Conservation (phyloP, 768 basidiomycete species). For the Tephrocybe sp. region DNA sequence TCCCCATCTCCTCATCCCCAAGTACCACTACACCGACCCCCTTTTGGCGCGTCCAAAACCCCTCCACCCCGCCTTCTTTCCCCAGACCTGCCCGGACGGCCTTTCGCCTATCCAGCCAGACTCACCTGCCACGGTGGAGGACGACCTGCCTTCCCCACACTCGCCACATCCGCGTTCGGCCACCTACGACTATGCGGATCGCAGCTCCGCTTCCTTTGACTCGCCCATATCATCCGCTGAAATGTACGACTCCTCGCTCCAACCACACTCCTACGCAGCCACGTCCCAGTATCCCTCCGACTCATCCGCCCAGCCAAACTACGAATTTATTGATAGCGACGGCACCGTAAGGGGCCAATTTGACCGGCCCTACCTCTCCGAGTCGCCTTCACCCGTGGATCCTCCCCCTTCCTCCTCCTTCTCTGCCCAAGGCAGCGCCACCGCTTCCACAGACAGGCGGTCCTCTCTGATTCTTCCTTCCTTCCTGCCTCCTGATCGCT, state of each 20-base stretch:
- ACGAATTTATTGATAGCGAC: constrained; percentile 27
- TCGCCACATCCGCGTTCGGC: constrained; percentile 29
- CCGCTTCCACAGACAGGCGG: constrained; percentile 42
- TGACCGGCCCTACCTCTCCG: constrained; percentile 29
- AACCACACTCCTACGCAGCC: constrained; percentile 19
- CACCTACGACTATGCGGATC: constrained; percentile 31
- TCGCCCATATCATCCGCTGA: constrained; percentile 30
- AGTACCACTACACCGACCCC: constrained; percentile 20
- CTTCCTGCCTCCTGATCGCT: constrained; percentile 40
- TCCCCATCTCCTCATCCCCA: constrained; percentile 23
- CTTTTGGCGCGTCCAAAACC: constrained; percentile 22
- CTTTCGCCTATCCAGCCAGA: constrained; percentile 25
- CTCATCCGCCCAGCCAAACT: constrained; percentile 15
- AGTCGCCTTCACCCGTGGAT: constrained; percentile 47
- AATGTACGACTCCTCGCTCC: constrained; percentile 28
- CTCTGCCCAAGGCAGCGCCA: constrained; percentile 40
- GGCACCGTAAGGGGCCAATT: constrained; percentile 25
- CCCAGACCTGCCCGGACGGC: constrained; percentile 21
- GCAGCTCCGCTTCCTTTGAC: constrained; percentile 28
- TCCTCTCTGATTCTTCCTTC: constrained; percentile 39
- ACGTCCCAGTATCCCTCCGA: constrained; percentile 20
- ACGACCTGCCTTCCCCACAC: constrained; percentile 29
- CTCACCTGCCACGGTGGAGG: constrained; percentile 36
- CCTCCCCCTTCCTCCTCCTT: constrained; percentile 32
- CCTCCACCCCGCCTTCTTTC: constrained; percentile 23